phyloP scores from a whole-genome alignment of 169 alveolate genomes.

The Plasmodium yoelii region DNA sequence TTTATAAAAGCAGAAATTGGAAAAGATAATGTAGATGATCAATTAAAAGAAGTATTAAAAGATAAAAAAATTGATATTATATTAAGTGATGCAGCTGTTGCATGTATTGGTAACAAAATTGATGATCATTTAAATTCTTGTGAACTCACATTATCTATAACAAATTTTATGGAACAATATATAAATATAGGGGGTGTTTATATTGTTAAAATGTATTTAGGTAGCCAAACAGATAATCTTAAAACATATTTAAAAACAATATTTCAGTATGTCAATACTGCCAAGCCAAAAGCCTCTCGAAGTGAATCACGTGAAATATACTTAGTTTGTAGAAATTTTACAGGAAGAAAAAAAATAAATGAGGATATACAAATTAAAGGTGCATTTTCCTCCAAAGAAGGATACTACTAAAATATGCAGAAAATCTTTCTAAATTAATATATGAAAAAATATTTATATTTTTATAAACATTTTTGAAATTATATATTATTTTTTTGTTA shows the following conservation, averaged over 20 bases:
- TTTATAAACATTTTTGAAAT: too few relatives aligned
- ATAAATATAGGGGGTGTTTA: conserved; percentile 85
- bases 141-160: conserved; percentile 84
- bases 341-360: conserved; percentile 80
- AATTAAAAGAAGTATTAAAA: conserved; percentile 70
- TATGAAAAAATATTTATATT: too few relatives aligned
- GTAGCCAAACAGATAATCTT: conserved; percentile 83
- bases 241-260: conserved; percentile 82
- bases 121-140: conserved; percentile 87
- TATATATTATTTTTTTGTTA: too few relatives aligned
- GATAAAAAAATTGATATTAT: conserved; percentile 83
- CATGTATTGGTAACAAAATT: conserved; percentile 84
- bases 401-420: conserved; percentile 44
- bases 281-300: conserved; percentile 86
- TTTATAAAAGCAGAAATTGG: conserved; percentile 85
- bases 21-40: conserved; percentile 79
- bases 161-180: conserved; percentile 82
- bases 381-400: conserved; percentile 83
- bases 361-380: conserved; percentile 85
- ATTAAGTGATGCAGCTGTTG: conserved; percentile 84
- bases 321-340: conserved; percentile 84
- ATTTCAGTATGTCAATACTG: conserved; percentile 80
- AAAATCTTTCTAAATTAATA: too few relatives aligned
- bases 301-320: conserved; percentile 84
- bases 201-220: conserved; percentile 86